phyloP scores from a whole-genome alignment of 305 asterid species.

The Plantago lanceolata region DNA sequence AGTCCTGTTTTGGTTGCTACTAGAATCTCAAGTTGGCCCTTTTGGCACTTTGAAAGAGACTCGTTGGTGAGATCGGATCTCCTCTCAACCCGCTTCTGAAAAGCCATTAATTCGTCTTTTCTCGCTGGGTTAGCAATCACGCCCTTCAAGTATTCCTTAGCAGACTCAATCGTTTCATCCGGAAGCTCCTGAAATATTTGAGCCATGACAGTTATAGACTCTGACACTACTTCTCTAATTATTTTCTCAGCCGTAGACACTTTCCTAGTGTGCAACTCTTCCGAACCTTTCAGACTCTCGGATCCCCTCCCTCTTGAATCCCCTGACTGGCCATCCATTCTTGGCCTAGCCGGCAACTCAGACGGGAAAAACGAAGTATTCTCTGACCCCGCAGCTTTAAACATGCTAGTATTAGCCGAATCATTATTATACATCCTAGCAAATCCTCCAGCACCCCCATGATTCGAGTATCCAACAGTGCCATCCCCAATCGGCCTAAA shows the following conservation, averaged over 20 bases:
- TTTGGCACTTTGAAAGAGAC: constrained; percentile 70
- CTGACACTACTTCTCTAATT: constrained; percentile 69
- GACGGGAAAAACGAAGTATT: constrained; percentile 76
- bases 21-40: constrained; percentile 65
- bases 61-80: constrained; percentile 74
- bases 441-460: constrained; percentile 43
- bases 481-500: constrained; percentile 89
- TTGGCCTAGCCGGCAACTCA: constrained; percentile 78
- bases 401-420: constrained; percentile 42
- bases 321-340: constrained; percentile 49
- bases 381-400: constrained; percentile 59
- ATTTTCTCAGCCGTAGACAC: constrained; percentile 65
- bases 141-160: constrained; percentile 55
- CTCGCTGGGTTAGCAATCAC: constrained; percentile 49
- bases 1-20: constrained; percentile 75
- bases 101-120: constrained; percentile 50
- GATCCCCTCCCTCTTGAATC: constrained; percentile 54
- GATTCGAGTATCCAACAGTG: constrained; percentile 58
- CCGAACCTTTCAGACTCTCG: constrained; percentile 39
- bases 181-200: constrained; percentile 73
- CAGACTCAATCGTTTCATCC: constrained; percentile 65
- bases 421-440: constrained; percentile 45
- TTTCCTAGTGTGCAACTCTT: constrained; percentile 41
- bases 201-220: constrained; percentile 65
- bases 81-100: constrained; percentile 70